Evolutionary conservation across 345 rosid species (phyloP).

Genomic region (Hibiscus syriacus): DNA sequence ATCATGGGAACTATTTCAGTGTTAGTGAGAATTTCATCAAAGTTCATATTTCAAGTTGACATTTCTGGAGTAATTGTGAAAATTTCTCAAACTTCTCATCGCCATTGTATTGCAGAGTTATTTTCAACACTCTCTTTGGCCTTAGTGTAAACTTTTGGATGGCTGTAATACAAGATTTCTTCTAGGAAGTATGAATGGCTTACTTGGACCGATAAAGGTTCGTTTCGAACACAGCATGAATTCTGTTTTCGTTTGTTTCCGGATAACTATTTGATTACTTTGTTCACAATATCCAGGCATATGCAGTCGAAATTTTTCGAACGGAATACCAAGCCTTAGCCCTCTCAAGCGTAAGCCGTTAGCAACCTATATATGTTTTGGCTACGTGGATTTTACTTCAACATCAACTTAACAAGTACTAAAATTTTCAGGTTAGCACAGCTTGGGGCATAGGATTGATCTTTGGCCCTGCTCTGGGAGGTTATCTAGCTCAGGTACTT

Average conservation of each 20-base stretch:
- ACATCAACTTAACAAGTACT: conserved; percentile 5
- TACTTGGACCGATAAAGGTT: conserved; percentile 91
- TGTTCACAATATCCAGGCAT: neutral
- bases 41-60: neutral
- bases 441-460: conserved; percentile 96
- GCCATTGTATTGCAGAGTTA: conserved; percentile 44
- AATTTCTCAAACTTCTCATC: conserved; percentile 1
- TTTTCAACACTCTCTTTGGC: conserved; percentile 88
- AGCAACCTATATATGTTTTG: neutral
- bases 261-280: neutral
- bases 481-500: too few relatives aligned
- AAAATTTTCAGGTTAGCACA: conserved; percentile 61
- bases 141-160: conserved; percentile 87
- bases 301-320: too few relatives aligned
- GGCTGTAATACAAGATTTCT: conserved; percentile 86
- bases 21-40: conserved; percentile 35
- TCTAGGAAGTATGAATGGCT: conserved; percentile 82
- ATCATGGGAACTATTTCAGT: conserved; percentile 57
- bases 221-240: neutral
- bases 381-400: neutral
- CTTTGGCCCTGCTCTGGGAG: conserved; percentile 94
- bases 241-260: neutral
- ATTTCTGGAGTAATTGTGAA: neutral
- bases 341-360: conserved; percentile 61
- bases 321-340: too few relatives aligned